Conservation (phyloP, 1,139 yeast species). For the Candida sanyaensis region DNA sequence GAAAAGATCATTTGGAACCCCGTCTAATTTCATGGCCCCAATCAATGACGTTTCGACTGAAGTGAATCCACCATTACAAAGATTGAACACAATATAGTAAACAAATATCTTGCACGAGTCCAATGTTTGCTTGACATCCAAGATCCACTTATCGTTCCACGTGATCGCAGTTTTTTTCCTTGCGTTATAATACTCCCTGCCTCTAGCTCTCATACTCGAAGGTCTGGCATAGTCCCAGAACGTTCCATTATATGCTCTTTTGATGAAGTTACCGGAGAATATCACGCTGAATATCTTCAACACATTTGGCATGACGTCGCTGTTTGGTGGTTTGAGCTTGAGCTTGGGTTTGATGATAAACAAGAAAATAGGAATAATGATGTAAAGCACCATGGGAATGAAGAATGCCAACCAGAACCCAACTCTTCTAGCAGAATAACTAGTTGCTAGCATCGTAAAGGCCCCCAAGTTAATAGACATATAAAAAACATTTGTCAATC, state of each 20-base stretch:
- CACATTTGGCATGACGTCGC: slow-evolving; percentile 48
- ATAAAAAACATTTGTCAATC: slow-evolving; percentile 76
- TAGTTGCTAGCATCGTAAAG: slow-evolving; percentile 76
- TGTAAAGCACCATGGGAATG: slow-evolving; percentile 54
- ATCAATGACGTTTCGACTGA: slow-evolving; percentile 65
- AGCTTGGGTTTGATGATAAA: slow-evolving; percentile 38
- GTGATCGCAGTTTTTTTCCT: slow-evolving; percentile 35
- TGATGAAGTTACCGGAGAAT: slow-evolving; percentile 20
- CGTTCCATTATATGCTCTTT: slow-evolving; percentile 30
- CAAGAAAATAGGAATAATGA: slow-evolving; percentile 49
- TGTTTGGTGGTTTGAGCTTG: slow-evolving; percentile 41
- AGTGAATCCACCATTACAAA: slow-evolving; percentile 68
- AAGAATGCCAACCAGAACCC: slow-evolving; percentile 82
- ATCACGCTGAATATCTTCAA: slow-evolving; percentile 30
- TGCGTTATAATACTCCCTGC: slow-evolving; percentile 28
- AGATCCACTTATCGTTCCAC: slow-evolving; percentile 61
- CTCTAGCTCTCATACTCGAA: slow-evolving; percentile 45
- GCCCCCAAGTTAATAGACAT: slow-evolving; percentile 83
- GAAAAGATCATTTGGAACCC: slow-evolving; percentile 72
- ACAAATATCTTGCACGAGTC: slow-evolving; percentile 62
- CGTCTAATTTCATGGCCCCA: slow-evolving; percentile 63
- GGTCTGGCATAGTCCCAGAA: slow-evolving; percentile 64
- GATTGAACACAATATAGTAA: slow-evolving; percentile 63
- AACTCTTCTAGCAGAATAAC: slow-evolving; percentile 65
- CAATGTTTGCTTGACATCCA: slow-evolving; percentile 59